These are phyloP conservation scores for Aspergillus sp. DNA, from an alignment of 2,329 filamentous ascomycete species.

Conservation along the genomic window DNA sequence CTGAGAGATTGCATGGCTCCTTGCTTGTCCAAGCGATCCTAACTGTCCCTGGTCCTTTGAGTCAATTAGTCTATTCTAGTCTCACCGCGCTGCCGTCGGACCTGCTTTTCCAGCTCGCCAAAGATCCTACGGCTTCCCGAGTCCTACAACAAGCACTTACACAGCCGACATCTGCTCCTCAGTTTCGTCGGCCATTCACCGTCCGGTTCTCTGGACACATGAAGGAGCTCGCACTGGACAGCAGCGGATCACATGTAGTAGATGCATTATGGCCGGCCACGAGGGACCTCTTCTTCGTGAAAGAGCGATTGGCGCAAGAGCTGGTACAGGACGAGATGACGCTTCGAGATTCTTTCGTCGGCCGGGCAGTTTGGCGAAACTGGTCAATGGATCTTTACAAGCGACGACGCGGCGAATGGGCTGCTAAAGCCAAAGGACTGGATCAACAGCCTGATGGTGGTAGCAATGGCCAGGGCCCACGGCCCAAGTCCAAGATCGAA, in stretches of 20 bases:
- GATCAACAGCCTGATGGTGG: slow-evolving; percentile 19
- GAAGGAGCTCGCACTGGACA: slow-evolving; percentile 52
- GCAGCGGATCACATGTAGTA: slow-evolving; percentile 58
- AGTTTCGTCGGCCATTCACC: slow-evolving; percentile 56
- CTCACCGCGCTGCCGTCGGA: slow-evolving; percentile 52
- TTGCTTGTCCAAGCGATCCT: slow-evolving; percentile 76
- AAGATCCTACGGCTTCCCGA: slow-evolving; percentile 50
- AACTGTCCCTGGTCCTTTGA: slow-evolving; percentile 59
- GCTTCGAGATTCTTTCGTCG: slow-evolving; percentile 57
- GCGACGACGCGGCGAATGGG: slow-evolving; percentile 55
- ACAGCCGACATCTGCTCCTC: slow-evolving; percentile 44
- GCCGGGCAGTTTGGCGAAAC: slow-evolving; percentile 63
- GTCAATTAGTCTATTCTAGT: slow-evolving; percentile 65
- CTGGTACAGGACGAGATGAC: slow-evolving; percentile 51
- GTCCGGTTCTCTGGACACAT: slow-evolving; percentile 56
- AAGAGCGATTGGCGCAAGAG: slow-evolving; percentile 59
- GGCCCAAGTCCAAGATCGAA: slow-evolving; percentile 46
- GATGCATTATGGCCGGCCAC: slow-evolving; percentile 60
- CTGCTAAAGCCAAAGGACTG: slow-evolving; percentile 50
- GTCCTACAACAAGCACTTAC: slow-evolving; percentile 57
- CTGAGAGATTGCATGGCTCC: slow-evolving; percentile 66
- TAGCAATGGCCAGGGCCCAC: slow-evolving; percentile 16
- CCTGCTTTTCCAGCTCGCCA: slow-evolving; percentile 58
- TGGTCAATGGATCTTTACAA: slow-evolving; percentile 68
- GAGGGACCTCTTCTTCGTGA: slow-evolving; percentile 56